A percentile compares a stretch with the other conserved stretches of the same genome.
Evolutionary conservation across 768 basidiomycete species (phyloP).

Genomic region (Russula earlei): DNA sequence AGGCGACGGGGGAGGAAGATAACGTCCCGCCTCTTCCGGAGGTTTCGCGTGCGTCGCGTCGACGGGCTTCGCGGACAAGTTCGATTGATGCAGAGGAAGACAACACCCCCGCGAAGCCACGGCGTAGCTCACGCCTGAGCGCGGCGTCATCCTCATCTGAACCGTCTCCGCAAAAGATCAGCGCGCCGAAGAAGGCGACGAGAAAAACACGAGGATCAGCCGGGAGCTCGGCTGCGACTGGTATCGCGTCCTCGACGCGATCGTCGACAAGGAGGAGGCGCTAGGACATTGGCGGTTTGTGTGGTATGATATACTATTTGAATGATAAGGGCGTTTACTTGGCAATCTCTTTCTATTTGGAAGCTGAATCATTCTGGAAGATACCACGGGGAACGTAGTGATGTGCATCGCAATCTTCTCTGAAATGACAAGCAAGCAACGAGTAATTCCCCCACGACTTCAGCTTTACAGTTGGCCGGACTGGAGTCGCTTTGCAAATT

Average conservation of each 20-base stretch:
- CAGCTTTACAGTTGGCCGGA: neutral
- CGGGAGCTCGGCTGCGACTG: conserved; percentile 20
- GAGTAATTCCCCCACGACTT: too few species aligned
- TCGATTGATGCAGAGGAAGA: conserved; percentile 12
- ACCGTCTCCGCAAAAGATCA: conserved; percentile 15
- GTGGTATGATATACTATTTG: neutral
- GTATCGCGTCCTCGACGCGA: conserved; percentile 2
- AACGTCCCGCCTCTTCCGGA: conserved; percentile 15
- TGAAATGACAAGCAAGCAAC: neutral
- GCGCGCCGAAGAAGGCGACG: conserved; percentile 7
- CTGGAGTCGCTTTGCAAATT: neutral
- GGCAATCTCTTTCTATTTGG: neutral
- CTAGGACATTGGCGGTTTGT: neutral
- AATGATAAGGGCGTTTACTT: too few species aligned
- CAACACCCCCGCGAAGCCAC: neutral
- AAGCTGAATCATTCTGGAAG: neutral
- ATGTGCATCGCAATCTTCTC: neutral
- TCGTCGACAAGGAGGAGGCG: conserved; percentile 14
- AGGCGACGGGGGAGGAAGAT: conserved; percentile 17
- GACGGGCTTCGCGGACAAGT: conserved; percentile 3
- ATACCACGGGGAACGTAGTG: neutral
- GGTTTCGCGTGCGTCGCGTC: conserved; percentile 11
- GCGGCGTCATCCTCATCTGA: conserved; percentile 17
- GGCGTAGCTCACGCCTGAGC: conserved; percentile 20
- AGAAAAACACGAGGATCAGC: conserved; percentile 4